Evolutionary conservation across 352 stramenopile genomes (phyloP), one percentile per base, ranked within the genome.

Genomic region (Globisporangium splendens): DNA sequence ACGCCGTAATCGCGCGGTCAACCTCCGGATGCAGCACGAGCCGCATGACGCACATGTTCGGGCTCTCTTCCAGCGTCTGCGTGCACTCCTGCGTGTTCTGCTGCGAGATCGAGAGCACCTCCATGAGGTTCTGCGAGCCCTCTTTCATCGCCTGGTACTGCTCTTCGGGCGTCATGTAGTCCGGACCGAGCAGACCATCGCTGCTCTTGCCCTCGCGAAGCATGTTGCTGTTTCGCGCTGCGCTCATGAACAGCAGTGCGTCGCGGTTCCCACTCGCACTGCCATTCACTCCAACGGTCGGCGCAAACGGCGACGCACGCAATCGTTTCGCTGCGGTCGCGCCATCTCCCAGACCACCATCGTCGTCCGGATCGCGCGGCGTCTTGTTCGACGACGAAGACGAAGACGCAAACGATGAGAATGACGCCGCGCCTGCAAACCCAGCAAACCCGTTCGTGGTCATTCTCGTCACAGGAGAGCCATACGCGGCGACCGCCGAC

Each of bases 21-120:
- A 89, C 77, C 28, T 91, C 79, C 0, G 76, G 79, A 50, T 91
- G 81, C 28, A 91, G 64, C 18, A 83, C 72, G 4, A 91, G 72
- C 1, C 78, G 64, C 63, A 88, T 86, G 11, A 86, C 52, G 59
- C 73, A 83, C 68, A 78, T 66, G 3, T 60, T 72, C 15, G 76
- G 70, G 43, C 70, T 89, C 47, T 91, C 81, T 22, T 88, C 79
- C 14, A 85, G 56, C 47, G 77, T 86, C 57, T 89, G 81, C 42
- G 81, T 88, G 59, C 72, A 89, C 55, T 89, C 78, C 39, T 91
- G 78, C 11, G 81, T 91, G 59, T 88, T 86, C 59, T 89, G 65
- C 59, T 91, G 79, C 12, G 81, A 89, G 54, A 91, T 87, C 52
- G 75, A 85, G 46, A 91, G 74, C 35, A 66, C 65, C 50, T 91